These are phyloP conservation scores for Dryadomyces quercus-mongolicae DNA, from an alignment of 2,329 filamentous ascomycete species.

Conservation along the genomic window DNA sequence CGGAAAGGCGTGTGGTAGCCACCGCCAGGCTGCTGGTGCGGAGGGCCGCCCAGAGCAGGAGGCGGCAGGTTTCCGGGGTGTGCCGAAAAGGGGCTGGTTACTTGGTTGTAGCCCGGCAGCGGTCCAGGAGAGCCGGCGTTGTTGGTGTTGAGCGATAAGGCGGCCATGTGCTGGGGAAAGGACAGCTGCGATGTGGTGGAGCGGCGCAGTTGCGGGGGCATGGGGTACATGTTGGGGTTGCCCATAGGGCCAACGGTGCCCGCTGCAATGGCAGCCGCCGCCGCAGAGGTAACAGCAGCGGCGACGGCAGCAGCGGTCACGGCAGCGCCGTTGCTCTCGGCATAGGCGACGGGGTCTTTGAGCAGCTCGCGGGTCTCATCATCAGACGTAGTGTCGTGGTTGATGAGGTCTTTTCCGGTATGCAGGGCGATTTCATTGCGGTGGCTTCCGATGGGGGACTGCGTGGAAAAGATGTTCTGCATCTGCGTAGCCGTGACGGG, in stretches of 20 bases:
- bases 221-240: conserved; percentile 13
- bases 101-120: conserved; percentile 31
- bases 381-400: conserved; percentile 52
- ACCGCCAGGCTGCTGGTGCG: conserved; percentile 17
- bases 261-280: neutral
- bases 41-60: conserved; percentile 31
- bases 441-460: conserved; percentile 61
- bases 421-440: conserved; percentile 48
- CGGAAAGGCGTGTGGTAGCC: conserved; percentile 36
- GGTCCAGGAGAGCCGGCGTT: conserved; percentile 28
- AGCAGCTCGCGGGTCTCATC: conserved; percentile 64
- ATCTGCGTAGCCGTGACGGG: conserved; percentile 28
- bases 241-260: neutral
- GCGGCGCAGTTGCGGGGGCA: conserved; percentile 31
- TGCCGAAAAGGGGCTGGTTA: conserved; percentile 25
- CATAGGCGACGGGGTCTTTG: conserved; percentile 60
- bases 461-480: conserved; percentile 57
- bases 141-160: conserved; percentile 59
- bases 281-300: neutral
- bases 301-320: neutral
- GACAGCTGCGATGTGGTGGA: conserved; percentile 57
- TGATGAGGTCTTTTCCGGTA: conserved; percentile 61
- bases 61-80: conserved; percentile 43
- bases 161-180: conserved; percentile 50
- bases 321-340: conserved; percentile 49